These are phyloP conservation scores for Astragalus membranaceus DNA, from an alignment of 306 rosid species.

Conservation along the genomic window DNA sequence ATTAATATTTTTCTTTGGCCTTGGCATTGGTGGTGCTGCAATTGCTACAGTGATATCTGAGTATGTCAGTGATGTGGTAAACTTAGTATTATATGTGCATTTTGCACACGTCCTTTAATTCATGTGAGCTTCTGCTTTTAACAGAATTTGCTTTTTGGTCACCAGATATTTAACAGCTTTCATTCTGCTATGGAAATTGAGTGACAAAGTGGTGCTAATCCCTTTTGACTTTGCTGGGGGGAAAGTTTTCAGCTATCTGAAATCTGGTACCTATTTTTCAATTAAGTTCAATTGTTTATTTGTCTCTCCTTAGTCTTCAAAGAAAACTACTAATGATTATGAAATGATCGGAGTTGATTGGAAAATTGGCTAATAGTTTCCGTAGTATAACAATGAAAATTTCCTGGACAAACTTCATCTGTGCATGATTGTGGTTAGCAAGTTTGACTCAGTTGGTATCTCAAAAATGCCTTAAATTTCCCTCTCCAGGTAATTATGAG, in stretches of 20 bases:
- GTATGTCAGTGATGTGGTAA: constrained; percentile 90
- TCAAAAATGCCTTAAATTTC: neutral
- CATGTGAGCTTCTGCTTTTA: constrained; percentile 14
- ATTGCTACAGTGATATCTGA: constrained; percentile 83
- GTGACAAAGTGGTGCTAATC: constrained; percentile 45
- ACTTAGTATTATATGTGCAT: constrained; percentile 40
- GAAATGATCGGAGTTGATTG: neutral
- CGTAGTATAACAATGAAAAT: neutral
- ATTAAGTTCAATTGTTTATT: constrained; percentile 10
- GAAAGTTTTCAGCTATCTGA: constrained; percentile 63
- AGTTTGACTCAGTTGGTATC: neutral
- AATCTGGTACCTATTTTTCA: constrained; percentile 57
- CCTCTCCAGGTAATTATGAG: no score
- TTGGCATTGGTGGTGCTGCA: constrained; percentile 90
- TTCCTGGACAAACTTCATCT: neutral
- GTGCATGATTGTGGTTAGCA: neutral
- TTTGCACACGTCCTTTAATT: constrained; percentile 29
- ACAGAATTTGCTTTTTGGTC: constrained; percentile 22
- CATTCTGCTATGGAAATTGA: constrained; percentile 79
- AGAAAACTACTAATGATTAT: neutral
- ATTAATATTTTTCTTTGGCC: constrained; percentile 52
- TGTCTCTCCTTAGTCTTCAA: constrained; percentile 1
- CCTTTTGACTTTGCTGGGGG: constrained; percentile 58
- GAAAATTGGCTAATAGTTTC: neutral
- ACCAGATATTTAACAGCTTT: constrained; percentile 77